Conservation (phyloP, 306 rosid genomes). For the Pterocarpus santalinus region DNA sequence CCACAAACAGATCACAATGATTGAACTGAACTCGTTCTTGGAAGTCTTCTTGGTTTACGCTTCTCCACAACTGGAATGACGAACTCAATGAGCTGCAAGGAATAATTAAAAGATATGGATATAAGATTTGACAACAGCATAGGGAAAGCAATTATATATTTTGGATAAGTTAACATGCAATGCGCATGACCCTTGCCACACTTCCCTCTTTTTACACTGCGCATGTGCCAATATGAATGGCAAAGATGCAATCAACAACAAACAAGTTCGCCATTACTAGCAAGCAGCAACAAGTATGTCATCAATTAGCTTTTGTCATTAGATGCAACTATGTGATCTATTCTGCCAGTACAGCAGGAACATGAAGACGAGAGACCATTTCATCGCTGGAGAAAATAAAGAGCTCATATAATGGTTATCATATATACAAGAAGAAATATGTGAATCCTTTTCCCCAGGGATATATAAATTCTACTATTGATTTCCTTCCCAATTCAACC, state of each 20-base stretch:
- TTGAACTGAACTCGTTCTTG: constrained; percentile 60
- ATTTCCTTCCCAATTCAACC: too few relatives aligned
- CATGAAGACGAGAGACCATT: background rate
- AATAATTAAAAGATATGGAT: background rate
- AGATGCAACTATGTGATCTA: background rate
- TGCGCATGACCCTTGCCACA: background rate
- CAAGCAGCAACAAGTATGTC: background rate
- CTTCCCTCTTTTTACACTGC: background rate
- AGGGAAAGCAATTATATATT: background rate
- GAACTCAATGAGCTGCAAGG: constrained; percentile 66
- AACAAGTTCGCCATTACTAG: background rate
- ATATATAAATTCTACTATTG: background rate
- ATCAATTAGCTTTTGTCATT: background rate
- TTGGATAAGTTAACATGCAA: background rate
- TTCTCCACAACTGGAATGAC: constrained; percentile 66
- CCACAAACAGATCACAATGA: constrained; percentile 49
- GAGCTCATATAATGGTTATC: background rate
- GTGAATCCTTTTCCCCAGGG: constrained; percentile 4
- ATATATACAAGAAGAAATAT: constrained; percentile 2
- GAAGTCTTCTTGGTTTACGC: constrained; percentile 51
- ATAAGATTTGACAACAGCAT: constrained; percentile 25
- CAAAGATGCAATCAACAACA: constrained; percentile 7
- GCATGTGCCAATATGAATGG: constrained; percentile 26
- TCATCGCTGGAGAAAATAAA: constrained; percentile 7
- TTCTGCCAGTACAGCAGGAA: background rate